Evolutionary conservation across 345 rosid species (phyloP), one percentile per base, ranked within the genome.

Genomic region (Eucalyptus camaldulensis): DNA sequence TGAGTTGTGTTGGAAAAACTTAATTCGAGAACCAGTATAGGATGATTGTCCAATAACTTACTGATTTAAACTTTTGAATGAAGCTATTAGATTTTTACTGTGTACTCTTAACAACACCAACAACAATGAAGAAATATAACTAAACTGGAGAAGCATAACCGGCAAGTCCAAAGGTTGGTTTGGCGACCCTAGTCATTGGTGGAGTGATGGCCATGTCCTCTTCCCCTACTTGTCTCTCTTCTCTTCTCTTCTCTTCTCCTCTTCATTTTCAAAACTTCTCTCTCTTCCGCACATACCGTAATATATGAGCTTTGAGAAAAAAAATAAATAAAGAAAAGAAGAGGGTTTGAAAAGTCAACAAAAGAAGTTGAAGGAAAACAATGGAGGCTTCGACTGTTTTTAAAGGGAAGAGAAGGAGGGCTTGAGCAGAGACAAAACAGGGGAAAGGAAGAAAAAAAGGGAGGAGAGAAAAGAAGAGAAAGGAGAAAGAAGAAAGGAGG

Each of bases 11-110:
- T 15, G 6, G 10, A 7, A 65, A 65, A n/a, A n/a, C 19, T 5
- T 6, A n/a, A n/a, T 65, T 8, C 1, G 11, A n/a, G 76, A n/a
- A n/a, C 37, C 1, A 4, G 0, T 65, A 16, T n/a, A 14, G 3
- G 9, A 15, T 65, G 25, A 2, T 21, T 21, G 25, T 53, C 2
- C 1, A 3, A 53, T 53, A 53, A 53, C 10, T 65, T 4, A 65
- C 3, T 14, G 21, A 4, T 5, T 65, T 65, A n/a, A 65, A n/a
- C 10, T 65, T 65, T n/a, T n/a, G 21, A 14, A 8, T 4, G 21
- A 14, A n/a, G 10, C 8, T 15, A 65, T 14, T n/a, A 15, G 37
- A 65, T 65, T n/a, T 65, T n/a, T 65, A n/a, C 6, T 3, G 6
- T 1, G 3, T 6, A 7, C 40, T 65, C 37, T n/a, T 16, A 65